Percentiles rank a stretch among this genome's conserved stretches.
Evolutionary conservation across 257 asterid genomes (phyloP).

Genomic region (Anisodus acutangulus): DNA sequence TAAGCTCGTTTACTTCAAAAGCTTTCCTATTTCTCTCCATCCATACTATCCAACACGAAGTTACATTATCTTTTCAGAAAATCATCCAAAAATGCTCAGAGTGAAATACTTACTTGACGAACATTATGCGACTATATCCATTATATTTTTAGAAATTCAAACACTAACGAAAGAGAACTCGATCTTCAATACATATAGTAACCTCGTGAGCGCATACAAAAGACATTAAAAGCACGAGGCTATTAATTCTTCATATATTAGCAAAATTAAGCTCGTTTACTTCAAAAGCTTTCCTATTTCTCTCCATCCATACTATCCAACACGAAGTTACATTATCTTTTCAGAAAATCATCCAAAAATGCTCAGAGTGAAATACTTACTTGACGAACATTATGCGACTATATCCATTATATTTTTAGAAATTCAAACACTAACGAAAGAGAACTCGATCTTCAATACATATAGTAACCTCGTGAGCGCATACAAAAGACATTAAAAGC

Average conservation of each 20-base stretch:
- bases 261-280: background rate
- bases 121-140: background rate
- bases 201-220: no score
- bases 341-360: background rate
- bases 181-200: background rate
- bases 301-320: background rate
- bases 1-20: background rate
- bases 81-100: background rate
- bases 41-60: background rate
- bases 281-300: background rate
- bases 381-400: background rate
- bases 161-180: background rate
- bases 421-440: background rate
- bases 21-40: background rate
- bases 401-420: background rate
- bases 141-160: background rate
- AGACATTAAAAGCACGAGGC: background rate
- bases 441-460: background rate
- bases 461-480: background rate
- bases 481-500: no score
- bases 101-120: background rate
- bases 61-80: background rate
- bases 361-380: background rate
- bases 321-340: background rate
- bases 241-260: no score